Evolutionary conservation across 1,284 basidiomycete species (phyloP).

Genomic region (Malassezia dermatis): DNA sequence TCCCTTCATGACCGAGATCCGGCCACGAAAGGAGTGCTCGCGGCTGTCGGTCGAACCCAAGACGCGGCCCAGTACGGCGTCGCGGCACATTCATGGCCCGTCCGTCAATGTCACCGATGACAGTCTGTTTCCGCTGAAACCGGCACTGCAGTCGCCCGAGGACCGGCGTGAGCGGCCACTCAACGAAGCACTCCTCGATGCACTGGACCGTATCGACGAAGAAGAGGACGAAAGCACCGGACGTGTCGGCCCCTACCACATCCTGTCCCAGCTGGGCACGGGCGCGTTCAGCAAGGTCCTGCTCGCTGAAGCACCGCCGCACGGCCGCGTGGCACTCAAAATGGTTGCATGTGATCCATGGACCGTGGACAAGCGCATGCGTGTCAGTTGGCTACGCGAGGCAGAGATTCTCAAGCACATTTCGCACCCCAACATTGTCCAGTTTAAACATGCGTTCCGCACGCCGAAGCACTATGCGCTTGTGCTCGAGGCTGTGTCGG

Average conservation of each 20-base stretch:
- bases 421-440: conserved; percentile 70
- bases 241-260: conserved; percentile 28
- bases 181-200: conserved; percentile 4
- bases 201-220: conserved; percentile 20
- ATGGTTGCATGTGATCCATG: conserved; percentile 60
- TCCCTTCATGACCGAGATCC: not conserved
- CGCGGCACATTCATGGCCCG: conserved; percentile 25
- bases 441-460: conserved; percentile 64
- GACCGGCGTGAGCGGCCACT: not conserved
- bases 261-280: conserved; percentile 34
- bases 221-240: conserved; percentile 32
- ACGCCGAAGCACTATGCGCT: conserved; percentile 67
- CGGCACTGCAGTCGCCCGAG: not conserved
- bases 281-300: conserved; percentile 46
- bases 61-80: not conserved
- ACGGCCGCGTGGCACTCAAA: conserved; percentile 67
- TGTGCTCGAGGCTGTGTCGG: conserved; percentile 65
- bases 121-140: conserved; percentile 17
- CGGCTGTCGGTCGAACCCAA: conserved; percentile 6
- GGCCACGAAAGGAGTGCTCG: not conserved
- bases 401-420: conserved; percentile 79
- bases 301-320: conserved; percentile 11
- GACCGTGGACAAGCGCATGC: conserved; percentile 59
- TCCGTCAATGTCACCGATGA: conserved; percentile 21
- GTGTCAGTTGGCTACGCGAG: conserved; percentile 74